Base-by-base conservation (phyloP, 2,329 filamentous ascomycete genomes). In the Incumbomyces lentus region DNA sequence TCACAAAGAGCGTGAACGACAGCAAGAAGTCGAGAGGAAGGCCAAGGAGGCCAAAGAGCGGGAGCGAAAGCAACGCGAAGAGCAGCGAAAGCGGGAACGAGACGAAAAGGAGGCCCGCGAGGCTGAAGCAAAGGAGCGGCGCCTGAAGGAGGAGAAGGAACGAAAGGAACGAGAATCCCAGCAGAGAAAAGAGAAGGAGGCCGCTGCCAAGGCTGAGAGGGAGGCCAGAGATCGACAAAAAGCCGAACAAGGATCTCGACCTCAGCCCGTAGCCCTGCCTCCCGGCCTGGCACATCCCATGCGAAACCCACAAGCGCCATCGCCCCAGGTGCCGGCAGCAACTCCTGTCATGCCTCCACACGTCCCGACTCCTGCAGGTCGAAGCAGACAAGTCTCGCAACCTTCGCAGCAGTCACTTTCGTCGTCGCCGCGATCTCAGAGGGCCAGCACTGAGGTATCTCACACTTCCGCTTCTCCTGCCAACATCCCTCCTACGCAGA, bases 301-400 rank as follows among this genome's bases (percentile, higher is more conserved):
- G 47, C 73, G 69, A 17, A 66, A 68, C 13, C 37, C 53, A 7
- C 68, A 67, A 49, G 74, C 82, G 53, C 78, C 80, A 40, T 95
- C 90, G 13, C 90, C 90, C 6, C 86, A 87, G 60, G 76, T 90
- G 42, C 70, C 82, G 22, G 73, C 86, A 50, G 84, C 85, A 8
- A 92, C 86, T 30, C 90, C 92, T 6, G 82, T 80, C 19, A 68
- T 94, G 39, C 82, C 88, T n/a, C 81, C 88, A 11, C 95, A 95
- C 62, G 81, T 82, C 16, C 81, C 87, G 4, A 89, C 86, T 11
- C 86, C 88, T 7, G 82, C 80, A 53, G 34, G 33, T 22, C 83
- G 84, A 52, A 76, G 81, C 32, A 81, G 86, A 46, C 85, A 89
- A 50, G 68, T 78, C 39, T 92, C 87, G 7, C 86, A 93, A 53